phyloP scores from a whole-genome alignment of 192 early-diverging fungal species.

The Geranomyces variabilis region DNA sequence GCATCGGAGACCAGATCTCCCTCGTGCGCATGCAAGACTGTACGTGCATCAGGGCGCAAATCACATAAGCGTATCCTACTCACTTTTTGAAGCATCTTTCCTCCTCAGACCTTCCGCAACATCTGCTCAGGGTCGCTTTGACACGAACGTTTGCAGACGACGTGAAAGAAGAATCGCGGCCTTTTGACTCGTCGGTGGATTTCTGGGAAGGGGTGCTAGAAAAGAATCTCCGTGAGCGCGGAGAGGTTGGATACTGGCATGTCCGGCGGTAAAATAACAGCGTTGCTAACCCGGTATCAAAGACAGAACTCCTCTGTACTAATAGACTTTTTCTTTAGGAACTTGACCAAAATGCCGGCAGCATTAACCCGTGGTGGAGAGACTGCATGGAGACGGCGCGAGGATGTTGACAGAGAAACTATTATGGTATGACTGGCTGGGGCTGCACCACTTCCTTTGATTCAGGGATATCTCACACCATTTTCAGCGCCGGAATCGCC shows the following conservation, averaged over 20 bases:
- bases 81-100: not conserved
- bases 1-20: constrained; percentile 47
- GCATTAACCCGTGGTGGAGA: not conserved
- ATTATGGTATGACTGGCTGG: not conserved
- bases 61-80: not conserved
- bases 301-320: not conserved
- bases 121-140: constrained; percentile 12
- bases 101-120: constrained; percentile 23
- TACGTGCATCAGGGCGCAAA: not conserved
- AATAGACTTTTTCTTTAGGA: not conserved
- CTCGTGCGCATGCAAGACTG: constrained; percentile 56
- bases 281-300: no score
- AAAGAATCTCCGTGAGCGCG: constrained; percentile 28
- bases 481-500: constrained; percentile 38
- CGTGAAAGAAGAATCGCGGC: constrained; percentile 29
- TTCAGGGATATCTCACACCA: not conserved
- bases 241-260: constrained; percentile 24
- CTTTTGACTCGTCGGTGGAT: constrained; percentile 47
- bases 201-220: constrained; percentile 52
- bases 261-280: constrained; percentile 11
- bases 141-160: constrained; percentile 38
- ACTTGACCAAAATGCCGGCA: not conserved
- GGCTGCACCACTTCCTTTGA: not conserved
- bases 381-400: not conserved
- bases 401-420: not conserved